phyloP scores from a whole-genome alignment of 345 rosid genomes.

The Eucalyptus melliodora region DNA sequence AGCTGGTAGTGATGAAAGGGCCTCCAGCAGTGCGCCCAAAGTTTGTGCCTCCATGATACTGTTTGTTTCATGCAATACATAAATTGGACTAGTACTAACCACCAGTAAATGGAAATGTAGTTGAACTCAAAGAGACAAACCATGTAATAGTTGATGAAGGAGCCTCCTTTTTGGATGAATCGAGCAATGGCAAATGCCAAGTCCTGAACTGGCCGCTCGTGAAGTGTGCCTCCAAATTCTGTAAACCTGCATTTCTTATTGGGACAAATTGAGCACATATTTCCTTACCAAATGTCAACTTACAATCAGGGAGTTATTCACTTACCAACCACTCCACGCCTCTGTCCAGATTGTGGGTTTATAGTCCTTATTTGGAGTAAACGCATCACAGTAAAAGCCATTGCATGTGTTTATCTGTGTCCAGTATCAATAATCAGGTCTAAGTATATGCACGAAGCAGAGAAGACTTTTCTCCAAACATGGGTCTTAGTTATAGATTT shows the following conservation, averaged over 20 bases:
- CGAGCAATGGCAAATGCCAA: constrained; percentile 94
- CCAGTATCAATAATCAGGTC: neutral
- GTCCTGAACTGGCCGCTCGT: constrained; percentile 93
- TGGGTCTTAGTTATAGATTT: neutral
- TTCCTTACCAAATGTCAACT: neutral
- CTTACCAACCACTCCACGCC: constrained; percentile 99
- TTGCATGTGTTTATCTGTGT: constrained; percentile 95
- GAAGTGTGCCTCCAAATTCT: constrained; percentile 91
- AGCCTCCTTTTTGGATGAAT: constrained; percentile 96
- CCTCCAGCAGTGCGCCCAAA: constrained; percentile 99
- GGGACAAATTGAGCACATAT: neutral
- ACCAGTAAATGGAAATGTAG: neutral
- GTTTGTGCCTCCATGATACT: constrained; percentile 99
- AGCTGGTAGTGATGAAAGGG: constrained; percentile 94
- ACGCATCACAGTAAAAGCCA: constrained; percentile 96
- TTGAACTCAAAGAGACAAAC: constrained; percentile 12
- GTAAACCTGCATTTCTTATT: constrained; percentile 48
- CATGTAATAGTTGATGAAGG: constrained; percentile 95
- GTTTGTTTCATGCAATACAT: neutral
- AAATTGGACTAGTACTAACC: neutral
- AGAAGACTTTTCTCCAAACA: neutral
- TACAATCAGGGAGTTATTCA: neutral
- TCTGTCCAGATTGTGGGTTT: constrained; percentile 98
- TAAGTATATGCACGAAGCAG: neutral
- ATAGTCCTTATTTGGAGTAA: constrained; percentile 90